Evolutionary conservation across 805 yeast genomes (phyloP).

Genomic region (Candida railenensis): DNA sequence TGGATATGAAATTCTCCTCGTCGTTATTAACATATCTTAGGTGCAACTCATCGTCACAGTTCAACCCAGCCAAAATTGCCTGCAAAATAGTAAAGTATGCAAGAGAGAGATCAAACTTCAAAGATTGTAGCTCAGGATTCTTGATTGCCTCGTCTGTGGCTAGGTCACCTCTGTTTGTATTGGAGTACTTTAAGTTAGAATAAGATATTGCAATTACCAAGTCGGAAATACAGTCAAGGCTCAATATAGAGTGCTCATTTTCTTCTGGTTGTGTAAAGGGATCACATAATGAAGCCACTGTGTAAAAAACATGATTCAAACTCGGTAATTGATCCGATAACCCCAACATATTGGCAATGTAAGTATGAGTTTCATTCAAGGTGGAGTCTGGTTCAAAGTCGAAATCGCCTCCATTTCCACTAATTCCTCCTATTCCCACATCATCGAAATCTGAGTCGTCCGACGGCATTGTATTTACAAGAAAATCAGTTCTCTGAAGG

Average conservation of each 20-base stretch:
- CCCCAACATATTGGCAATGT: constrained; percentile 13
- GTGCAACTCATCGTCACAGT: constrained; percentile 42
- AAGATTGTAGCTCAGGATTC: constrained; percentile 22
- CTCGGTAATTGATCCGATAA: constrained; percentile 15
- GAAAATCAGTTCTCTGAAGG: too few species aligned
- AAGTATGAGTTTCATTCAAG: constrained; percentile 8
- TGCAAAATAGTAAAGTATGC: constrained; percentile 37
- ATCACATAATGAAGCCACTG: constrained; percentile 40
- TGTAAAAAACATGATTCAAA: constrained; percentile 16
- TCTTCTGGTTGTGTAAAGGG: constrained; percentile 73
- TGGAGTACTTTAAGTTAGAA: constrained; percentile 14
- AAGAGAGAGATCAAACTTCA: constrained; percentile 34
- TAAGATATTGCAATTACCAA: constrained; percentile 45
- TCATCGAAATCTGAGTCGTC: not conserved
- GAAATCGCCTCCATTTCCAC: not conserved
- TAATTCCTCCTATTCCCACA: not conserved
- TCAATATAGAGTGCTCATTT: constrained; percentile 49
- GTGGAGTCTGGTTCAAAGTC: not conserved
- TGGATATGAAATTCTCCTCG: constrained; percentile 22
- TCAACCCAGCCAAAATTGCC: constrained; percentile 31
- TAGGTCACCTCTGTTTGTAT: not conserved
- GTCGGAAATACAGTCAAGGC: constrained; percentile 56
- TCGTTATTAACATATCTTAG: constrained; percentile 43
- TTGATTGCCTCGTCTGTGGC: constrained; percentile 3
- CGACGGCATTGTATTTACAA: not conserved